phyloP scores from a whole-genome alignment of 176 grass and related monocot genomes.

The Leersia perrieri region DNA sequence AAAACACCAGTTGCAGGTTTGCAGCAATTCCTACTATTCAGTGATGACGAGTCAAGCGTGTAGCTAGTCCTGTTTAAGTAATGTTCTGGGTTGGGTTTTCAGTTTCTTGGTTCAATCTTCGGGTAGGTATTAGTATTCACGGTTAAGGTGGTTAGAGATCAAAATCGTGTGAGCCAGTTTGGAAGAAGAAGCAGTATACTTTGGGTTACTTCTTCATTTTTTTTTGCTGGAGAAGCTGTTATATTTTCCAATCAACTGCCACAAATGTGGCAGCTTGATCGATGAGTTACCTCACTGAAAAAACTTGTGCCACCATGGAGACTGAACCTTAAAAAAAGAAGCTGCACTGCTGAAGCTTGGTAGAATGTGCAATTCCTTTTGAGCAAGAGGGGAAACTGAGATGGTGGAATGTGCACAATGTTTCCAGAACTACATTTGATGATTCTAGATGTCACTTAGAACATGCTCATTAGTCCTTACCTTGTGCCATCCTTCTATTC shows the following conservation, averaged over 20 bases:
- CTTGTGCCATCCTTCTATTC: neutral
- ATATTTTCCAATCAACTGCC: no score
- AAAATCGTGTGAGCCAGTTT: neutral
- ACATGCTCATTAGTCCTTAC: neutral
- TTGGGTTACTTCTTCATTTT: no score
- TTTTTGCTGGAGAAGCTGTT: no score
- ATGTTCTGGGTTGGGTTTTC: neutral
- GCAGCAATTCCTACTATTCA: neutral
- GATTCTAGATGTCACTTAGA: neutral
- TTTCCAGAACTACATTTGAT: neutral
- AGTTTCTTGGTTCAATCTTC: neutral
- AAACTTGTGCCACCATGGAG: neutral
- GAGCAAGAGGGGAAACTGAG: no score
- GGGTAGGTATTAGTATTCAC: neutral
- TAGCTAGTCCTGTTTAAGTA: neutral
- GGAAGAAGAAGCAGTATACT: neutral
- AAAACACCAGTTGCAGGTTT: neutral
- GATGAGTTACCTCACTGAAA: neutral
- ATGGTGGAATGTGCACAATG: neutral
- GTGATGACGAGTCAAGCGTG: conserved; percentile 6
- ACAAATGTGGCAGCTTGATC: neutral
- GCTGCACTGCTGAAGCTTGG: neutral
- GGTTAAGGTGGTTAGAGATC: neutral
- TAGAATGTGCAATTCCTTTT: neutral
- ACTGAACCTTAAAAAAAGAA: neutral